Evolutionary conservation across 179 eudicot genomes (phyloP).

Genomic region (Nepenthes alata): DNA sequence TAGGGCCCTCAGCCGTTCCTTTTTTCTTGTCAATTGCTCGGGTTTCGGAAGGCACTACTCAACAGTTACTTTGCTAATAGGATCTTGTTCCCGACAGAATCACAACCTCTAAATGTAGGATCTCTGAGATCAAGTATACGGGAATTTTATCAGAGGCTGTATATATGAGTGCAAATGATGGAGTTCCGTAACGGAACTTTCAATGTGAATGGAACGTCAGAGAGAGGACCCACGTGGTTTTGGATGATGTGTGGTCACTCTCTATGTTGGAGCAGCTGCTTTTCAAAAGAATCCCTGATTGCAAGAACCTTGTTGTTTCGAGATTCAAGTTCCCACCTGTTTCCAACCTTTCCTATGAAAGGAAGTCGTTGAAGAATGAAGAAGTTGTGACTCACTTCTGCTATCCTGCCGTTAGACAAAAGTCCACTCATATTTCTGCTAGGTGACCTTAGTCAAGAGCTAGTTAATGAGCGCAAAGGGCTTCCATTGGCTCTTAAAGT

Average conservation of each 20-base stretch:
- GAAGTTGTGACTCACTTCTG: slow-evolving; percentile 71
- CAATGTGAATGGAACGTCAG: slow-evolving; percentile 17
- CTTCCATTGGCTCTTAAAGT: slow-evolving; percentile 87
- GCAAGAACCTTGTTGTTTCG: slow-evolving; percentile 70
- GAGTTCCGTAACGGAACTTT: slow-evolving; percentile 27
- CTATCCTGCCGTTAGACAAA: slow-evolving; percentile 52
- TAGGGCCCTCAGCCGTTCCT: no score
- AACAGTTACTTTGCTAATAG: slow-evolving; percentile 39
- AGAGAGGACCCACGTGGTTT: slow-evolving; percentile 36
- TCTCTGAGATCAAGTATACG: slow-evolving; percentile 41
- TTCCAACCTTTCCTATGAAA: slow-evolving; percentile 41
- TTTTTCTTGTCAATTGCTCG: no score
- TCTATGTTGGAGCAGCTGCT: slow-evolving; percentile 52
- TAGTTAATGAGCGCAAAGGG: slow-evolving; percentile 72
- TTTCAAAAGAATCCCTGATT: slow-evolving; percentile 35
- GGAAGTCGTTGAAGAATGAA: slow-evolving; percentile 48
- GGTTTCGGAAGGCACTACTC: no score
- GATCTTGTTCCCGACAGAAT: slow-evolving; percentile 54
- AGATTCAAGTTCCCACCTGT: slow-evolving; percentile 50
- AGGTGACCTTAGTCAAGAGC: slow-evolving; percentile 47
- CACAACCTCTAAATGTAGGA: slow-evolving; percentile 76
- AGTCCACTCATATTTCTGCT: slow-evolving; percentile 33
- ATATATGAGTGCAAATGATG: slow-evolving; percentile 12
- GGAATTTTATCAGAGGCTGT: slow-evolving; percentile 18
- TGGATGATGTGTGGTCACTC: slow-evolving; percentile 90